These are phyloP conservation scores for Magnolia sinica DNA, from an alignment of 164 flowering plant species.

Conservation along the genomic window DNA sequence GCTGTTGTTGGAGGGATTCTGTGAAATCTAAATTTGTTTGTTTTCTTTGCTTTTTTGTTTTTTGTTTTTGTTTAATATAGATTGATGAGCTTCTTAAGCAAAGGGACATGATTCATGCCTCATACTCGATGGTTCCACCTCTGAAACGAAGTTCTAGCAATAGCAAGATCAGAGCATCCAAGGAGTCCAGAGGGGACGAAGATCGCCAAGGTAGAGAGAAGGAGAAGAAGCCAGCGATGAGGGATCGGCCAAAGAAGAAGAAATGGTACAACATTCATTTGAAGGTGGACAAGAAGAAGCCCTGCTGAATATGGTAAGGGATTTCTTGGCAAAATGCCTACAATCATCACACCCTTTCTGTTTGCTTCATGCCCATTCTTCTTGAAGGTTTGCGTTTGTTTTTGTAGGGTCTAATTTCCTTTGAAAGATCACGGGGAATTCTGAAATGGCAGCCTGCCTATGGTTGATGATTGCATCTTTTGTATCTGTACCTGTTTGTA, in stretches of 20 bases:
- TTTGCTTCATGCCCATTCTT: neutral
- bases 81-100: conserved; percentile 85
- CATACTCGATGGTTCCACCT: conserved; percentile 61
- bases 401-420: neutral
- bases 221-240: conserved; percentile 38
- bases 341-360: no score
- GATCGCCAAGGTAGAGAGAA: conserved; percentile 43
- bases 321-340: neutral
- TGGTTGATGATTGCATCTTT: neutral
- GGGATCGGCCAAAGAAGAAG: conserved; percentile 72
- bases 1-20: neutral
- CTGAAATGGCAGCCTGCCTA: neutral
- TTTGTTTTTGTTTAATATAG: conserved; percentile 32
- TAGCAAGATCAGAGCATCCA: conserved; percentile 44
- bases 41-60: neutral
- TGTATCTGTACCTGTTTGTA: conserved; percentile 7
- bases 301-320: conserved; percentile 38
- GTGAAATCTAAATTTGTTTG: neutral
- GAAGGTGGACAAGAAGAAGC: conserved; percentile 79
- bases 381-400: neutral
- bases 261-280: conserved; percentile 84
- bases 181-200: conserved; percentile 49
- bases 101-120: conserved; percentile 75
- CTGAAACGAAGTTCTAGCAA: conserved; percentile 67
- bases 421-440: conserved; percentile 1